phyloP scores from a whole-genome alignment of 176 grass and related monocot genomes.

The Phoenix dactylifera region DNA sequence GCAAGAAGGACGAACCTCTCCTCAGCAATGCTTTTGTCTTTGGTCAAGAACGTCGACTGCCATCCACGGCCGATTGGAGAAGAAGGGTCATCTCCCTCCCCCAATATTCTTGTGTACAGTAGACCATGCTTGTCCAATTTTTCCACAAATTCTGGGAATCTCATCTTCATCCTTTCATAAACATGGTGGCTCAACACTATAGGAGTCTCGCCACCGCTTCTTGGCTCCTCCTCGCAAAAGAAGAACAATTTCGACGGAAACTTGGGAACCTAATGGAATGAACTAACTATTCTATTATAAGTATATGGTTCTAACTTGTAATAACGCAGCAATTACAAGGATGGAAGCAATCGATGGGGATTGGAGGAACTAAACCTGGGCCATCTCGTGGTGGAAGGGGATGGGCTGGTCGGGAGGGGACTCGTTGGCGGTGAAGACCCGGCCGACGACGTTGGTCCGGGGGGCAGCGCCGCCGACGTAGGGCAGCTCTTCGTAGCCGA shows the following conservation, averaged over 20 bases:
- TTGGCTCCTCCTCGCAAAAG: slow-evolving; percentile 80
- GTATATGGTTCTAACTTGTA: too few relatives aligned
- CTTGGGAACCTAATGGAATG: slow-evolving; percentile 46
- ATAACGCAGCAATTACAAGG: too few relatives aligned
- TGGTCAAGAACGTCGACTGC: slow-evolving; percentile 86
- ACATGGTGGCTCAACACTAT: slow-evolving; percentile 71
- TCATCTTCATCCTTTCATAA: slow-evolving; percentile 64
- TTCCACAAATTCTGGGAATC: slow-evolving; percentile 60
- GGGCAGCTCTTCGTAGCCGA: slow-evolving; percentile 81
- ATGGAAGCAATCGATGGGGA: background rate
- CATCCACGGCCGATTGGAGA: slow-evolving; percentile 92
- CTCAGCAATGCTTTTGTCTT: slow-evolving; percentile 54
- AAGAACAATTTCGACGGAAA: slow-evolving; percentile 88
- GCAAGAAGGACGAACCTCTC: slow-evolving; percentile 40
- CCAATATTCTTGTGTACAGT: slow-evolving; percentile 69
- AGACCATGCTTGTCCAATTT: slow-evolving; percentile 65
- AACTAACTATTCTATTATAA: too few relatives aligned
- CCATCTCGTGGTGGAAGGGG: slow-evolving; percentile 99
- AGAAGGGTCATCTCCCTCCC: slow-evolving; percentile 82
- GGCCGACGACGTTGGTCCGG: slow-evolving; percentile 70
- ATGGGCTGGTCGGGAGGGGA: slow-evolving; percentile 94
- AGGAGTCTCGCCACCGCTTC: slow-evolving; percentile 66
- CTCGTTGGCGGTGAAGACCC: slow-evolving; percentile 94
- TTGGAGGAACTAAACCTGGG: slow-evolving; percentile 37
- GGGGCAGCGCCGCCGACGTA: slow-evolving; percentile 89